Conservation (phyloP, 768 basidiomycete species). For the Boletus eberwhitei region DNA sequence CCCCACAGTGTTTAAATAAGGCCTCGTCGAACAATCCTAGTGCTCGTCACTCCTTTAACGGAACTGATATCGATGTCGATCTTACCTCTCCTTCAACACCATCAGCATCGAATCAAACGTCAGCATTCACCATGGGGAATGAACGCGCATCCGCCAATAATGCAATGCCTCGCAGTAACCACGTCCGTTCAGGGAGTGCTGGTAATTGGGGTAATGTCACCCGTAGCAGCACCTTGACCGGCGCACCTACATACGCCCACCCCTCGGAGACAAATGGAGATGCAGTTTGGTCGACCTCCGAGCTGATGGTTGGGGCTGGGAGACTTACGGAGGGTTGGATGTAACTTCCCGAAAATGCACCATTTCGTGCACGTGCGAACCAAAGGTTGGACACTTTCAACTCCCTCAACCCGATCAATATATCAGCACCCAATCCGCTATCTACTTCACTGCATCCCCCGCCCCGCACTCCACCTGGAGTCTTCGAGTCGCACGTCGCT, state of each 20-base stretch:
- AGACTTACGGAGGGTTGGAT: conserved; percentile 54
- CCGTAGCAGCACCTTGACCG: conserved; percentile 49
- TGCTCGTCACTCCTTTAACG: conserved; percentile 73
- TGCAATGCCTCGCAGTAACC: conserved; percentile 48
- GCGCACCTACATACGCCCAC: conserved; percentile 51
- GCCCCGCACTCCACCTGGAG: too few relatives aligned
- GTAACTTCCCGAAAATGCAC: conserved; percentile 15
- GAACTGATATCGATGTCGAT: conserved; percentile 62
- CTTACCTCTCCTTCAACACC: conserved; percentile 56
- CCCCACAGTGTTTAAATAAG: conserved; percentile 44
- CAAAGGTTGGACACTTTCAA: conserved; percentile 40
- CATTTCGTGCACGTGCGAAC: conserved; percentile 7
- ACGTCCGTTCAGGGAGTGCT: conserved; percentile 75
- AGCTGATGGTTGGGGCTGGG: conserved; percentile 47
- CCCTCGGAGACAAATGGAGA: conserved; percentile 51
- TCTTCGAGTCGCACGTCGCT: too few relatives aligned
- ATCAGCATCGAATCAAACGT: conserved; percentile 42
- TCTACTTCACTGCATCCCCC: too few relatives aligned
- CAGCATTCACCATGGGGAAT: conserved; percentile 38
- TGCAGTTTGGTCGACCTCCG: conserved; percentile 58
- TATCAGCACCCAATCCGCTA: too few relatives aligned
- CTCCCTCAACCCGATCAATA: too few relatives aligned
- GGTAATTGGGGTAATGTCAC: conserved; percentile 73
- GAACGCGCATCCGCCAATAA: conserved; percentile 37
- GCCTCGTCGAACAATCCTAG: conserved; percentile 46